Evolutionary conservation across 345 rosid genomes (phyloP).

Genomic region (Eucalyptus pauciflora): DNA sequence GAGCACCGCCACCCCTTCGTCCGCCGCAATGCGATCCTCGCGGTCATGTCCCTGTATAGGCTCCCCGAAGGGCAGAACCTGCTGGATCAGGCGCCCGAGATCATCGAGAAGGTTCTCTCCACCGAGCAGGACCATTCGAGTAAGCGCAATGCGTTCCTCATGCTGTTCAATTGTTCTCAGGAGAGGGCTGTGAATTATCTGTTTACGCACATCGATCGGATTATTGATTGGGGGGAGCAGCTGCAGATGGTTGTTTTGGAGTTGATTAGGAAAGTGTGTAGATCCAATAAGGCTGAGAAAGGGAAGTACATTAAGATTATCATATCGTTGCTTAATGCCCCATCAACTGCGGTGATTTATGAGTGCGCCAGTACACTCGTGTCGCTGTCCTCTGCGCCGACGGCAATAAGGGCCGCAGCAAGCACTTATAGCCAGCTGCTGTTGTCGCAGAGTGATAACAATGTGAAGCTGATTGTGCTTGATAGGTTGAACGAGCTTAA

Average conservation of each 20-base stretch:
- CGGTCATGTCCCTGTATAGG: constrained; percentile 6
- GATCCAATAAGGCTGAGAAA: constrained; percentile 7
- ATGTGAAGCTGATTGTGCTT: constrained; percentile 81
- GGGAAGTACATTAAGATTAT: constrained; percentile 16
- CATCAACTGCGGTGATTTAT: constrained; percentile 7
- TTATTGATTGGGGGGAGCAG: constrained; percentile 12
- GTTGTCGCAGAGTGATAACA: constrained; percentile 82
- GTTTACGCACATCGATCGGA: constrained; percentile 8
- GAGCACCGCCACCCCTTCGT: constrained; percentile 16
- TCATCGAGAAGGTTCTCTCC: constrained; percentile 7
- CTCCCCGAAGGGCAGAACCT: constrained; percentile 7
- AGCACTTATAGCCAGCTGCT: constrained; percentile 80
- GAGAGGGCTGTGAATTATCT: constrained; percentile 10
- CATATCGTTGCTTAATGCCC: constrained; percentile 3
- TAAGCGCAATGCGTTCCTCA: constrained; percentile 14
- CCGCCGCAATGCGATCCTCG: constrained; percentile 13
- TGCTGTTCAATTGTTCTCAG: constrained; percentile 9
- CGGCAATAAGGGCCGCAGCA: constrained; percentile 80
- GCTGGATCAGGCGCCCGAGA: constrained; percentile 6
- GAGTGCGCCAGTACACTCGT: constrained; percentile 52
- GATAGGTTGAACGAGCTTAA: constrained; percentile 74
- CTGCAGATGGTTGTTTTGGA: constrained; percentile 12
- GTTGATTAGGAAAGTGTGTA: constrained; percentile 9
- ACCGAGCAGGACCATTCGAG: constrained; percentile 10
- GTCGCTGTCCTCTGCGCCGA: constrained; percentile 84